Conservation (phyloP, 169 alveolate genomes). For the Toxoplasma gondii region DNA sequence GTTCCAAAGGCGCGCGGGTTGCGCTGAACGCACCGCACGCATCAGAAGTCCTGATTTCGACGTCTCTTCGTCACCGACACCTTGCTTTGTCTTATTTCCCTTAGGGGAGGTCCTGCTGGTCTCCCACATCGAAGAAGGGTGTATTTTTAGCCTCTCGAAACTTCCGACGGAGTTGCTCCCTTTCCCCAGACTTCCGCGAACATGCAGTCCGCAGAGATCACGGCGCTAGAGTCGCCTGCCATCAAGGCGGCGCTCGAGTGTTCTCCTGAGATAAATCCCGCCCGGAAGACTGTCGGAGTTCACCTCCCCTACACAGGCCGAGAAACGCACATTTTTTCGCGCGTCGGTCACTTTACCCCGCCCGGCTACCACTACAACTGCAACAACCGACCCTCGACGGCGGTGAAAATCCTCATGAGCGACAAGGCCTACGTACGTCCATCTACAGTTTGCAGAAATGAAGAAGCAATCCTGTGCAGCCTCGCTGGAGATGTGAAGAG, state of each 20-base stretch:
- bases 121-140: too few species aligned
- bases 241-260: slow-evolving; percentile 40
- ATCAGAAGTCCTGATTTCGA: too few species aligned
- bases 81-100: too few species aligned
- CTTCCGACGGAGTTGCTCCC: too few species aligned
- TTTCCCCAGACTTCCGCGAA: neutral
- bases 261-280: slow-evolving; percentile 39
- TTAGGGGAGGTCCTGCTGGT: too few species aligned
- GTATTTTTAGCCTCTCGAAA: too few species aligned
- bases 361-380: slow-evolving; percentile 66
- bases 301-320: slow-evolving; percentile 68
- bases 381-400: neutral
- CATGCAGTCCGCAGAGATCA: slow-evolving; percentile 7
- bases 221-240: slow-evolving; percentile 35
- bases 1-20: too few species aligned
- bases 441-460: neutral
- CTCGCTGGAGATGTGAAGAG: too few species aligned
- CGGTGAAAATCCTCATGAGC: neutral
- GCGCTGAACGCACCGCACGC: too few species aligned
- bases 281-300: slow-evolving; percentile 57
- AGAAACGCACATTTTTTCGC: slow-evolving; percentile 64
- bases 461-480: too few species aligned
- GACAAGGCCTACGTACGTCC: neutral
- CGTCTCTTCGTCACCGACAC: too few species aligned
- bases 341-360: slow-evolving; percentile 55